Conservation (phyloP, 345 rosid species). For the Sonneratia alba region DNA sequence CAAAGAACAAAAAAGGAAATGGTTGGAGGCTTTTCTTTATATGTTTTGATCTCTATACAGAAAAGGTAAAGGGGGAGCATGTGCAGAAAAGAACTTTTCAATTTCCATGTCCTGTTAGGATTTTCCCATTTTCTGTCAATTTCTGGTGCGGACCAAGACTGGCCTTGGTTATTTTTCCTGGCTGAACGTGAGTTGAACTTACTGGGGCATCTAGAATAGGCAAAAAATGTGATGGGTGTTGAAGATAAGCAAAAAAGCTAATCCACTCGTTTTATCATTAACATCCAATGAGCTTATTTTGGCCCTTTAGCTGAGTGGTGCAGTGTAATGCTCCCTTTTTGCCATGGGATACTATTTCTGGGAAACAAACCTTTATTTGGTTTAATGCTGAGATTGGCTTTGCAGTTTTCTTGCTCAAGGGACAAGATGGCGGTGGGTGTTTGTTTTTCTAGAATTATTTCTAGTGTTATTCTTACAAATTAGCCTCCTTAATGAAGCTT, state of each 20-base stretch:
- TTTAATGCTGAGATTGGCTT: neutral
- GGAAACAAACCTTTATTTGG: neutral
- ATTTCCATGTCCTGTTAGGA: neutral
- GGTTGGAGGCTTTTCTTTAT: neutral
- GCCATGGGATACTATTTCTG: neutral
- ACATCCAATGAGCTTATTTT: slow-evolving; percentile 3
- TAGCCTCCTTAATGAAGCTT: neutral
- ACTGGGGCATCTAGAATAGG: neutral
- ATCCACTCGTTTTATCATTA: slow-evolving; percentile 3
- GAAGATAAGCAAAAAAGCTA: slow-evolving; percentile 4
- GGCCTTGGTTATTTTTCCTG: neutral
- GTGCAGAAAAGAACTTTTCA: neutral
- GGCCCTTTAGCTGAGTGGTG: neutral
- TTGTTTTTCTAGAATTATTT: neutral
- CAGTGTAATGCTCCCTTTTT: neutral
- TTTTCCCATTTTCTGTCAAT: neutral
- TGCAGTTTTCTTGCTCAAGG: neutral
- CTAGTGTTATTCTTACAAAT: neutral
- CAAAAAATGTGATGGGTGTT: slow-evolving; percentile 5
- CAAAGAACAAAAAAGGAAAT: slow-evolving; percentile 1
- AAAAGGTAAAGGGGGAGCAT: neutral
- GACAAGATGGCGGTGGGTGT: neutral
- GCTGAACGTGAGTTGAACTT: slow-evolving; percentile 1
- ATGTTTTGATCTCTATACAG: neutral
- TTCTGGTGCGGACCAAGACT: neutral